A percentile compares a stretch with the other conserved stretches of the same genome.
Evolutionary conservation across 805 yeast genomes (phyloP).

Genomic region (Cyberlindnera saturnus): DNA sequence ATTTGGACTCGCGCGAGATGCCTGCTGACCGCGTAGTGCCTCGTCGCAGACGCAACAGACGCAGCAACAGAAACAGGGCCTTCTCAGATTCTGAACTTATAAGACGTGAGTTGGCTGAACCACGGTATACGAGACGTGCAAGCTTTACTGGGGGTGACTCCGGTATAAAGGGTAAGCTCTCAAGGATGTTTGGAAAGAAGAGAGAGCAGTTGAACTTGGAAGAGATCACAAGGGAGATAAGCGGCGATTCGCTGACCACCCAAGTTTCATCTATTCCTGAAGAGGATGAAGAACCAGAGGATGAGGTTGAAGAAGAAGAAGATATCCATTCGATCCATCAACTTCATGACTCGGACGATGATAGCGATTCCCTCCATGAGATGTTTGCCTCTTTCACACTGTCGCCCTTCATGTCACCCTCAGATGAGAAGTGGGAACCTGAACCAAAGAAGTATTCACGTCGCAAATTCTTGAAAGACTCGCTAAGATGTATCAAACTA

Average conservation of each 20-base stretch:
- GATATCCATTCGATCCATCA: constrained; percentile 15
- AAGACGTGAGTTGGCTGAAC: constrained; percentile 22
- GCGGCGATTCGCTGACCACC: too few species aligned
- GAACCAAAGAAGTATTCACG: constrained; percentile 29
- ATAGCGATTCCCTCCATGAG: constrained; percentile 8
- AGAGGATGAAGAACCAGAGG: constrained; percentile 20
- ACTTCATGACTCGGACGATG: constrained; percentile 18
- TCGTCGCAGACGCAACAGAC: constrained; percentile 52
- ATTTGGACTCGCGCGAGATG: constrained; percentile 60
- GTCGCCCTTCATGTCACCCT: not conserved
- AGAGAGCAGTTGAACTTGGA: not conserved
- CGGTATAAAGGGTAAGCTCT: constrained; percentile 6
- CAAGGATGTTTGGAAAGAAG: constrained; percentile 12
- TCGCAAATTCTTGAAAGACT: constrained; percentile 41
- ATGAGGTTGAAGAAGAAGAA: constrained; percentile 7
- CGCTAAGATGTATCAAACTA: constrained; percentile 52
- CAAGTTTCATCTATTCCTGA: constrained; percentile 3
- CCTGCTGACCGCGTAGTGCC: constrained; percentile 83
- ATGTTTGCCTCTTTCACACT: constrained; percentile 12
- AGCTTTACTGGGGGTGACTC: constrained; percentile 14
- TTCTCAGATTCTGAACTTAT: constrained; percentile 23
- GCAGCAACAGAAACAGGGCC: constrained; percentile 18
- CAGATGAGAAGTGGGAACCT: constrained; percentile 41
- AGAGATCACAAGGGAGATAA: too few species aligned
- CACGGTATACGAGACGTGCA: constrained; percentile 15